Percentiles rank a stretch among this genome's conserved stretches.
These are phyloP conservation scores for Capsella bursapastoris DNA, from an alignment of 345 rosid species.

Conservation along the genomic window DNA sequence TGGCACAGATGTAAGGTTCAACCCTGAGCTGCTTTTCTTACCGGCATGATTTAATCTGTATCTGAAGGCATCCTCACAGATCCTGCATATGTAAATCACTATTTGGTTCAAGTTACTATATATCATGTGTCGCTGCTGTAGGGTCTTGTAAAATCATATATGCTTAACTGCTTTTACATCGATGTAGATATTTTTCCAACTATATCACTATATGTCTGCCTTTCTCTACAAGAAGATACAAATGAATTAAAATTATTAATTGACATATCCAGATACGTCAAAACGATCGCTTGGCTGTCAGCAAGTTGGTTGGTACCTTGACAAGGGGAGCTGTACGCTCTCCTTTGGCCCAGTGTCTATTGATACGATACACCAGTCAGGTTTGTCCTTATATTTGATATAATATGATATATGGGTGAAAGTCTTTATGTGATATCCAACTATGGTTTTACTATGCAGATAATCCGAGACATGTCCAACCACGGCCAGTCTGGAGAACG, in stretches of 20 bases:
- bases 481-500: conserved; percentile 85
- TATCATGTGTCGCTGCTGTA: background rate
- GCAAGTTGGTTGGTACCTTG: conserved; percentile 89
- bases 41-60: background rate
- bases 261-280: conserved; percentile 73
- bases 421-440: conserved; percentile 9
- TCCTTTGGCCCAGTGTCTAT: conserved; percentile 93
- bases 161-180: conserved; percentile 12
- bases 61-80: background rate
- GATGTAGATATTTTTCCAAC: background rate
- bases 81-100: background rate
- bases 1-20: background rate
- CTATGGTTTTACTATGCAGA: conserved; percentile 50
- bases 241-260: conserved; percentile 11
- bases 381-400: conserved; percentile 43
- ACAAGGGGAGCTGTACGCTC: conserved; percentile 94
- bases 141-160: background rate
- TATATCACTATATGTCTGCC: background rate
- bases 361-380: conserved; percentile 94
- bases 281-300: conserved; percentile 89
- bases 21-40: background rate
- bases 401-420: background rate
- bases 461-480: conserved; percentile 77
- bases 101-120: conserved; percentile 9
- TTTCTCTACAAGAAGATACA: background rate